Evolutionary conservation across 495 filamentous ascomycete species (phyloP).

Genomic region (Evernia prunastri): DNA sequence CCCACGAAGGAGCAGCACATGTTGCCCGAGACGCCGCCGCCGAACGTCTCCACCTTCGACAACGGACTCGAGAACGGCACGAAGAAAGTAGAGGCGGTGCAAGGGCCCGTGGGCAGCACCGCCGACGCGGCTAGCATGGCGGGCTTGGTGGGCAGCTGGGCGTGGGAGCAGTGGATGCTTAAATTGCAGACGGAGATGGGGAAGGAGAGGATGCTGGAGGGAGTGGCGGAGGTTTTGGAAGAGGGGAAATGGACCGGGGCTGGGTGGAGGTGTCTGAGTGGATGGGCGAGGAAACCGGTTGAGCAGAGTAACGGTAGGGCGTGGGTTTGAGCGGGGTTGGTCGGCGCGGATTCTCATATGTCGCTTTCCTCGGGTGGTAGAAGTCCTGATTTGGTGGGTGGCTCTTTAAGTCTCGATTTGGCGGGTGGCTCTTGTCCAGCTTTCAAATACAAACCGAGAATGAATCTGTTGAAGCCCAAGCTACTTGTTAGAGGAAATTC

Average conservation of each 20-base stretch:
- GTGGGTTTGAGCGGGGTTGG: no score
- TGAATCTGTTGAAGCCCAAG: no score
- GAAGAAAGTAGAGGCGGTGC: constrained; percentile 50
- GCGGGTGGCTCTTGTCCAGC: no score
- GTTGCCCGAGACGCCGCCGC: constrained; percentile 48
- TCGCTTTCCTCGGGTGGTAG: no score
- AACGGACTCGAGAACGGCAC: constrained; percentile 38
- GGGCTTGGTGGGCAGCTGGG: constrained; percentile 79
- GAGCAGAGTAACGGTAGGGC: background rate
- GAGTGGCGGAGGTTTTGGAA: constrained; percentile 71
- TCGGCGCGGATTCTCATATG: background rate
- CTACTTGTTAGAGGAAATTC: no score
- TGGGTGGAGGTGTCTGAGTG: constrained; percentile 80
- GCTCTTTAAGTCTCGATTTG: no score
- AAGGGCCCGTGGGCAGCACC: constrained; percentile 66
- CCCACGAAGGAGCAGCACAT: constrained; percentile 43
- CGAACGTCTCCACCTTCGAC: constrained; percentile 44
- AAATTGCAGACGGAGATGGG: constrained; percentile 80
- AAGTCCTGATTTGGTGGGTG: no score
- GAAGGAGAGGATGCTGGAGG: constrained; percentile 62
- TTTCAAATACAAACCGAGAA: no score
- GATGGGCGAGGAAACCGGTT: constrained; percentile 83
- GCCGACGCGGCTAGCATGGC: constrained; percentile 67
- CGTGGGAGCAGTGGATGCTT: constrained; percentile 95
- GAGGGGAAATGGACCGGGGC: constrained; percentile 73